Conservation (phyloP, 371 early-diverging fungal genomes). For the Rhizopus arrhizus region DNA sequence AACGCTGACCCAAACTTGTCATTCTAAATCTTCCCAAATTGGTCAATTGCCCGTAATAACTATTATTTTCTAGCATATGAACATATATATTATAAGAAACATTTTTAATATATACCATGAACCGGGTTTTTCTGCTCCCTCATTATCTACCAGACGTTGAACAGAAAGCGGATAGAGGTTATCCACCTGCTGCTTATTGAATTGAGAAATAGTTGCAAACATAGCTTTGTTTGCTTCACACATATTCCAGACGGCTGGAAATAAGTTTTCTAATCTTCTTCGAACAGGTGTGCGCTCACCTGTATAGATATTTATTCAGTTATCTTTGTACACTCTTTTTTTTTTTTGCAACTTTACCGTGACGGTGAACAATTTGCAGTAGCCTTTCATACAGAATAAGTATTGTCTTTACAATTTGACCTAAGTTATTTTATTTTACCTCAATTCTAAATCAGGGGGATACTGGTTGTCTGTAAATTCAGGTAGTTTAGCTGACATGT, state of each 20-base stretch:
- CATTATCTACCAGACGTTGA: constrained; percentile 39
- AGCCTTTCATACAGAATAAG: constrained; percentile 24
- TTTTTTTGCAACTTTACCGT: constrained; percentile 43
- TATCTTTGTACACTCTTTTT: neutral
- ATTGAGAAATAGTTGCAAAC: constrained; percentile 50
- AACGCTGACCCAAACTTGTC: constrained; percentile 55
- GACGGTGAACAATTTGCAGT: constrained; percentile 59
- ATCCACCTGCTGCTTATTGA: constrained; percentile 21
- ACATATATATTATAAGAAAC: neutral
- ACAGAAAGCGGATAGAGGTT: constrained; percentile 21
- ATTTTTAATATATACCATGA: constrained; percentile 34
- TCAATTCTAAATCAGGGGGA: constrained; percentile 35
- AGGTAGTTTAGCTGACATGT: constrained; percentile 37
- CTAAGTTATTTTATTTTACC: constrained; percentile 14
- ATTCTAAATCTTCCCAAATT: constrained; percentile 70
- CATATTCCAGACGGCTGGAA: constrained; percentile 58
- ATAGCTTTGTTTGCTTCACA: constrained; percentile 52
- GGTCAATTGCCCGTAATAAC: constrained; percentile 78
- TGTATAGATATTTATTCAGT: constrained; percentile 6
- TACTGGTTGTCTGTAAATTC: constrained; percentile 27
- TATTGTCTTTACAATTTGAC: constrained; percentile 4
- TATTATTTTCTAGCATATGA: constrained; percentile 18
- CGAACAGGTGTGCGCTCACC: constrained; percentile 62
- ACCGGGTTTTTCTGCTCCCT: constrained; percentile 26
- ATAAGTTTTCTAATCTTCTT: constrained; percentile 37